phyloP scores from a whole-genome alignment of 2,329 filamentous ascomycete species.

The Chaetomium olivaceum region DNA sequence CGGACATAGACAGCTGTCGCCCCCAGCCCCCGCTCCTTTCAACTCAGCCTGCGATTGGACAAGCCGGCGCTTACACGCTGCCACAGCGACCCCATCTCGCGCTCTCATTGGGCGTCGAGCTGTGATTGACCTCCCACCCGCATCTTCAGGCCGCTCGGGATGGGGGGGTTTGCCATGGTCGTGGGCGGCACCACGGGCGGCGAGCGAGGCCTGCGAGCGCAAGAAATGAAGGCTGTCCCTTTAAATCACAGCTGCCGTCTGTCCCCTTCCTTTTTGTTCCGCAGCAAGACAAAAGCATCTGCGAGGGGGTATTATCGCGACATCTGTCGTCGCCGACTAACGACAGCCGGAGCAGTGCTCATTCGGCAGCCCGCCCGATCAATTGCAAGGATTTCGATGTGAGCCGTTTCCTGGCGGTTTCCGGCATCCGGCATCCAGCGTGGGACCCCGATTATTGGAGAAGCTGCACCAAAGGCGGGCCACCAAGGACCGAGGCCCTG shows the following conservation, averaged over 20 bases:
- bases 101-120: slow-evolving; percentile 32
- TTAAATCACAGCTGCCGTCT: slow-evolving; percentile 22
- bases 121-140: slow-evolving; percentile 34
- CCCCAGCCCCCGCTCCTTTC: slow-evolving; percentile 18
- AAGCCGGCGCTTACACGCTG: slow-evolving; percentile 35
- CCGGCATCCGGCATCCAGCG: slow-evolving; percentile 11
- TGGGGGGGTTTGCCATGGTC: slow-evolving; percentile 21
- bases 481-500: background rate
- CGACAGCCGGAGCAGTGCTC: slow-evolving; percentile 8
- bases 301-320: background rate
- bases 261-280: slow-evolving; percentile 13
- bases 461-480: background rate
- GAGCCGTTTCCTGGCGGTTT: slow-evolving; percentile 12
- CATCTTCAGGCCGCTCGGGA: slow-evolving; percentile 32
- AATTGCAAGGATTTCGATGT: slow-evolving; percentile 21
- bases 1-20: slow-evolving; percentile 2
- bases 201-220: background rate
- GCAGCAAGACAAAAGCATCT: slow-evolving; percentile 5
- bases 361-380: background rate
- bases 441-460: slow-evolving; percentile 2
- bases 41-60: slow-evolving; percentile 28
- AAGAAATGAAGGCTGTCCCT: slow-evolving; percentile 9
- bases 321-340: slow-evolving; percentile 8
- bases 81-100: slow-evolving; percentile 17
- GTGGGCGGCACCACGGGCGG: slow-evolving; percentile 27